These are phyloP conservation scores for Dioscorea alata DNA, from an alignment of 106 monocot genomes.

Conservation along the genomic window DNA sequence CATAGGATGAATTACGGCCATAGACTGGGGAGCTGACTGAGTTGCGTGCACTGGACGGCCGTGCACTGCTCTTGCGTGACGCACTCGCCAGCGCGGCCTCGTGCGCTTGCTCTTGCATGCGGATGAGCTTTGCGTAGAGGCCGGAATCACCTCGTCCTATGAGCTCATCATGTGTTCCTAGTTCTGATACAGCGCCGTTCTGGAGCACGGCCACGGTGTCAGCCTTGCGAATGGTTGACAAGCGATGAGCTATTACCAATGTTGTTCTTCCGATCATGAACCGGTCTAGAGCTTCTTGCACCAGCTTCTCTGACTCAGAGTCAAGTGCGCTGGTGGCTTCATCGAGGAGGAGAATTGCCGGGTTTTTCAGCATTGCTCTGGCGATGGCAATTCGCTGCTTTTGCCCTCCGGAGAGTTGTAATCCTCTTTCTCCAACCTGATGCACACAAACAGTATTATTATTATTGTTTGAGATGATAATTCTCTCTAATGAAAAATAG, in stretches of 20 bases:
- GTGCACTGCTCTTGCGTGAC: conserved; percentile 63
- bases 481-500: too few relatives aligned
- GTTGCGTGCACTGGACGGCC: conserved; percentile 81
- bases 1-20: conserved; percentile 82
- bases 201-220: conserved; percentile 84
- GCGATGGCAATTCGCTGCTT: conserved; percentile 98
- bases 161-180: conserved; percentile 91
- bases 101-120: conserved; percentile 86
- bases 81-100: conserved; percentile 62
- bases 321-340: conserved; percentile 97
- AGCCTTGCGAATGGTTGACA: conserved; percentile 88
- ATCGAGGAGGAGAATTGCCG: conserved; percentile 86
- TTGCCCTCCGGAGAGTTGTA: conserved; percentile 97
- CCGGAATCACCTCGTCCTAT: conserved; percentile 73
- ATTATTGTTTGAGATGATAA: too few relatives aligned
- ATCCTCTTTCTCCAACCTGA: conserved; percentile 88
- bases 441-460: too few relatives aligned
- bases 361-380: conserved; percentile 96
- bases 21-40: conserved; percentile 89
- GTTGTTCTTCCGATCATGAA: conserved; percentile 99
- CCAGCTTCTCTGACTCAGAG: conserved; percentile 93
- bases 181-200: conserved; percentile 60
- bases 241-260: conserved; percentile 93
- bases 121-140: conserved; percentile 75
- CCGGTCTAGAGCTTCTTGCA: conserved; percentile 93